These are phyloP conservation scores for Curvularia hawaiiensis DNA, from an alignment of 2,329 filamentous ascomycete species.

Conservation along the genomic window DNA sequence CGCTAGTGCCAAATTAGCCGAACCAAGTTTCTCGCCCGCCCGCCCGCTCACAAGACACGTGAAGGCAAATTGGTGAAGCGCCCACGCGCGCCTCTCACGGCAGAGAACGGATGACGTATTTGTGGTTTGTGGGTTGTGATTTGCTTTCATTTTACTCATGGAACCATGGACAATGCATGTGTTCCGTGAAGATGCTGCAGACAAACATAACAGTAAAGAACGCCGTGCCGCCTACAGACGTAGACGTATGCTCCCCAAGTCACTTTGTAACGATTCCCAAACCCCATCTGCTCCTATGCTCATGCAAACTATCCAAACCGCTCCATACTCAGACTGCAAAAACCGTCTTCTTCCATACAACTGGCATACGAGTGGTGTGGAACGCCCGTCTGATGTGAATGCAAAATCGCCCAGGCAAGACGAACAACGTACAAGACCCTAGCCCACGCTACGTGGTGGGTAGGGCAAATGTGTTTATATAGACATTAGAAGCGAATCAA, in stretches of 20 bases:
- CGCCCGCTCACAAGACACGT: not conserved
- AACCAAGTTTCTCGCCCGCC: constrained; percentile 3
- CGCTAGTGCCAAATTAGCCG: constrained; percentile 13
- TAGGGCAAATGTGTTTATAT: constrained; percentile 31
- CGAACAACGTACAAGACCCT: constrained; percentile 7
- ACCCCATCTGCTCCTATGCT: constrained; percentile 17
- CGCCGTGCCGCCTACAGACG: constrained; percentile 11
- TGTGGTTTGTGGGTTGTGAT: too few relatives aligned
- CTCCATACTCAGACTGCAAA: constrained; percentile 19
- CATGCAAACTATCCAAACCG: constrained; percentile 22
- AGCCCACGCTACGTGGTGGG: not conserved
- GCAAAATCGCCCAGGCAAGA: constrained; percentile 15
- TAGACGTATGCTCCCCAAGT: constrained; percentile 8
- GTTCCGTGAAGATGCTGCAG: constrained; percentile 10
- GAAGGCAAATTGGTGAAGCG: not conserved
- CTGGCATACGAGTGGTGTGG: constrained; percentile 35
- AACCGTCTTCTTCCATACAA: constrained; percentile 16
- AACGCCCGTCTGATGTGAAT: constrained; percentile 4
- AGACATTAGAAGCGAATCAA: constrained; percentile 39
- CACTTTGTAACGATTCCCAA: constrained; percentile 13
- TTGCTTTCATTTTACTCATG: not conserved
- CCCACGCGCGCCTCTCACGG: not conserved
- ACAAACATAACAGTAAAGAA: constrained; percentile 11
- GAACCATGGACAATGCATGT: not conserved
- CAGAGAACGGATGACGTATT: not conserved